Evolutionary conservation across 805 yeast genomes (phyloP), one percentile per base, ranked within the genome.

Genomic region (Ogataea nitratoaversa): DNA sequence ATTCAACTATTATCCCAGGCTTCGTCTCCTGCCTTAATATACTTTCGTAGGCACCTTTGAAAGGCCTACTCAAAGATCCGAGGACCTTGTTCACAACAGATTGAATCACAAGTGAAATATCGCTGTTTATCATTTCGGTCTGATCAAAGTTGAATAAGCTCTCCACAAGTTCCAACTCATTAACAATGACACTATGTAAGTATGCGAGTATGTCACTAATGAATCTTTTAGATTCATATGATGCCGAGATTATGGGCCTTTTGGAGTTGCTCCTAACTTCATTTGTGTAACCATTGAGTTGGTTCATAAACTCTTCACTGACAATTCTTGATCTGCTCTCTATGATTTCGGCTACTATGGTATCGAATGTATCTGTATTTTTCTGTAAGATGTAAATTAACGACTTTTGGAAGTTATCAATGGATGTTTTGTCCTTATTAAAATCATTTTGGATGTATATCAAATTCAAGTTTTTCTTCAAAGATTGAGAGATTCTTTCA

Each of bases 181-280:
- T 86, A 4, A 89, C 95, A 23, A 89, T 80, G 4, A 86, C 72
- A 2, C 90, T 77, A 57, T 93, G 97, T 2, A 89, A 72, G 67
- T 84, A 85, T 0, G 98, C 98, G 29, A 93, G 65, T 24, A 93
- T 71, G 57, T 89, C 96, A 19, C 97, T 95, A 14, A 87, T 68
- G 48, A 81, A 90, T 40, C 96, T 70, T 19, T 80, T 68, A 1
- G 96, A 85, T 57, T 91, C 96, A 57, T 84, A 84, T 0, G 85
- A 82, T 8, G 82, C 75, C 32, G 82, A 63, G 23, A 78, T 72
- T 18, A 87, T 68, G 1, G 89, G 84, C 34, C 37, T 51, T 30
- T 22, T 49, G 18, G 47, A 41, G 28, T 34, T 42, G 18, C 40
- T 36, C 30, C 42, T 44, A 23, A 42, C 31, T 32, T 52, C 60